Base-by-base conservation (phyloP, 2,329 filamentous ascomycete genomes). In the Didymella pomorum region DNA sequence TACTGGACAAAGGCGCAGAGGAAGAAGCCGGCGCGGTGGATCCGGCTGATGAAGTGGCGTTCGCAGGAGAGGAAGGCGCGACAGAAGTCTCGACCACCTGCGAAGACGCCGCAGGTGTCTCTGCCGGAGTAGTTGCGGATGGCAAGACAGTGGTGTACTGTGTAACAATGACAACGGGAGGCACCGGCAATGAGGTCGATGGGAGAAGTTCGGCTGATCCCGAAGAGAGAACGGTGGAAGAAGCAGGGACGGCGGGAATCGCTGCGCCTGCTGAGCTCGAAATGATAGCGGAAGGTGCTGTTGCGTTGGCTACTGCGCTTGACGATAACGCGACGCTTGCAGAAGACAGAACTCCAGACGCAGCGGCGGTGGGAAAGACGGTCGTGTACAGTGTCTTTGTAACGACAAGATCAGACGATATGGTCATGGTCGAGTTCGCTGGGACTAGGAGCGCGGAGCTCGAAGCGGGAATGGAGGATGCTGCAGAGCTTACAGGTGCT, bases 311-410 rank as follows among this genome's bases (percentile, higher is more conserved):
- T 8, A n/a, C 16, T 20, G 14, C 31, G 12, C 48, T 45, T 41
- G 53, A 58, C 8, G 41, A 26, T 12, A 61, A 35, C 12, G 43
- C 44, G 6, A 49, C 20, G 18, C 51, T 35, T 47, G 55, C 28
- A 16, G 57, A 54, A 26, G 41, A 33, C 7, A 23, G 33, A 11
- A 28, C n/a, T 21, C 54, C 48, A 16, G 66, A 56, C 16, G 56
- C 43, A 12, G 59, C 25, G 20, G 55, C 39, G 11, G 69, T 67
- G 6, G 59, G 63, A 20, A 61, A 66, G 3, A 73, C 60, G 12
- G 73, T 74, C 4, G 70, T 72, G 54, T 69, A 74, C 45, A 70
- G 59, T 1, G 71, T 74, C 31, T 67, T 63, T 3, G 68, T 74
- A 29, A 75, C 62, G 37, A 69, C 49, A 14, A 68, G 56, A 26